A percentile compares a stretch with the other conserved stretches of the same genome.
phyloP scores from a whole-genome alignment of 2,329 filamentous ascomycete species.

The Zopfia rhizophila region DNA sequence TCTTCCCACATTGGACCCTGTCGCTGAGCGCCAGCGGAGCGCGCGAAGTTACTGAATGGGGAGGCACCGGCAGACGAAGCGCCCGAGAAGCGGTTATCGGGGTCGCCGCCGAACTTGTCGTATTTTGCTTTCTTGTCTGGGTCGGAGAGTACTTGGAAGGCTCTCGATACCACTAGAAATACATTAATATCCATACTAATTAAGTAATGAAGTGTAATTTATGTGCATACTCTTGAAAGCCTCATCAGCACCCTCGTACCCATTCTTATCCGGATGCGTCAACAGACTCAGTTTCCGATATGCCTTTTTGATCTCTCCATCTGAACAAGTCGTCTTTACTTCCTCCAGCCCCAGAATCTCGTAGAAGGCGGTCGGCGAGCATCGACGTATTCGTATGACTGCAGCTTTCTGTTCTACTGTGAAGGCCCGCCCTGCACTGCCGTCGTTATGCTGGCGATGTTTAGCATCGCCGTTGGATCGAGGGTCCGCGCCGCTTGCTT shows the following conservation, averaged over 20 bases:
- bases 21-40: conserved; percentile 60
- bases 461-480: conserved; percentile 51
- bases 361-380: conserved; percentile 88
- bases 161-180: conserved; percentile 79
- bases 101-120: conserved; percentile 90
- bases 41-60: conserved; percentile 72
- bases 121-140: conserved; percentile 91
- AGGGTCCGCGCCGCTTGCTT: conserved; percentile 56
- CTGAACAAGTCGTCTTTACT: conserved; percentile 72
- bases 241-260: conserved; percentile 93
- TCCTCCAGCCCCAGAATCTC: conserved; percentile 84
- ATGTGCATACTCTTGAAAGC: conserved; percentile 81
- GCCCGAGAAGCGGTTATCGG: conserved; percentile 83
- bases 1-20: conserved; percentile 78
- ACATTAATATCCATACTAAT: conserved; percentile 17
- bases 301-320: conserved; percentile 94
- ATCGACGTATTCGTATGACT: conserved; percentile 87
- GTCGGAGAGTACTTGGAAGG: conserved; percentile 93
- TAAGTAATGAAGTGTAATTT: neutral
- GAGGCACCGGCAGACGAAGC: conserved; percentile 63
- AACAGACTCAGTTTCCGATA: conserved; percentile 94
- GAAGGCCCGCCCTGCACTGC: conserved; percentile 79
- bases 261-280: conserved; percentile 99
- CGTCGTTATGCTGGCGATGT: conserved; percentile 76
- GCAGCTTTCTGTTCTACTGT: conserved; percentile 92